Percentiles rank a stretch among this genome's conserved stretches.
Conservation (phyloP, 2,329 filamentous ascomycete genomes). For the Colletotrichum noveboracense region DNA sequence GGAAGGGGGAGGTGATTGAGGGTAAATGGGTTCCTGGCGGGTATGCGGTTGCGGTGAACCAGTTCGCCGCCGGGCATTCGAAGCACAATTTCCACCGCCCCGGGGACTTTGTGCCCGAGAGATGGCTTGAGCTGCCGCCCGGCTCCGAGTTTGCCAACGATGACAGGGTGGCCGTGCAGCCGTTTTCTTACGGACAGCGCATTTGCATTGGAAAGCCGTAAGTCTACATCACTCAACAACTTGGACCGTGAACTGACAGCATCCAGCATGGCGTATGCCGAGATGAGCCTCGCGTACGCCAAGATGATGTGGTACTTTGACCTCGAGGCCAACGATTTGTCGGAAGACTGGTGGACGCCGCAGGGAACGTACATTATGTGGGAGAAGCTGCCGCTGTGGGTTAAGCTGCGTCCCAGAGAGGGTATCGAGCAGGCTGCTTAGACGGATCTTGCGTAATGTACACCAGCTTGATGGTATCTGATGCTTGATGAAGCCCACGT, state of each 20-base stretch:
- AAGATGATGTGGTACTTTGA: slow-evolving; percentile 53
- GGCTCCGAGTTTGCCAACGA: neutral
- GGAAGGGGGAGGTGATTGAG: neutral
- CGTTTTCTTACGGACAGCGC: slow-evolving; percentile 51
- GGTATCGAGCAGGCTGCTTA: neutral
- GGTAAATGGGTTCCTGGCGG: neutral
- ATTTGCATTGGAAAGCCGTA: slow-evolving; percentile 56
- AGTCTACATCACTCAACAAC: slow-evolving; percentile 25
- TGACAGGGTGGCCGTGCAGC: slow-evolving; percentile 34
- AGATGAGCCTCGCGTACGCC: slow-evolving; percentile 53
- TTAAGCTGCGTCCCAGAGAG: neutral
- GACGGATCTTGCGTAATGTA: neutral
- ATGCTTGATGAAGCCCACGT: neutral
- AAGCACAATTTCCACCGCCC: neutral
- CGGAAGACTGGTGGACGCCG: slow-evolving; percentile 36
- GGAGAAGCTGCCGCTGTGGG: neutral
- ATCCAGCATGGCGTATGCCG: slow-evolving; percentile 45
- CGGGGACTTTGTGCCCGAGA: neutral
- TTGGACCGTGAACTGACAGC: neutral
- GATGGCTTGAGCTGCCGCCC: neutral
- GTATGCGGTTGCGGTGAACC: neutral
- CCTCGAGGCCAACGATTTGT: slow-evolving; percentile 37
- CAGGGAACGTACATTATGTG: slow-evolving; percentile 1
- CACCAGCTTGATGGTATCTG: neutral
- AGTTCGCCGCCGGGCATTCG: neutral